Percentiles rank a stretch among this genome's conserved stretches.
Evolutionary conservation across 345 rosid genomes (phyloP).

Genomic region (Lumnitzera littorea): DNA sequence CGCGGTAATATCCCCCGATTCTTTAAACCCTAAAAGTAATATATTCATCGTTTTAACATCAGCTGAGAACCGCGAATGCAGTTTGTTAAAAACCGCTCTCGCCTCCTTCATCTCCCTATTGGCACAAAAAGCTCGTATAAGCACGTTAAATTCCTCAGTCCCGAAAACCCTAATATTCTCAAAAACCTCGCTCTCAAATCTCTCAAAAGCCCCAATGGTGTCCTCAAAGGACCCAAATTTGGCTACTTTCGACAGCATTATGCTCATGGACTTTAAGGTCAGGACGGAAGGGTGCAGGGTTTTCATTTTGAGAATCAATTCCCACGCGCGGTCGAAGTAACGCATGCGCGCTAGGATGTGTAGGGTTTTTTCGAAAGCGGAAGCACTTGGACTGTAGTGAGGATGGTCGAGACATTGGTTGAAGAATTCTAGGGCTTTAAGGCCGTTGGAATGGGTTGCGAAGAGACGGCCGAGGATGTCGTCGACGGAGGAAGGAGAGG

Average conservation of each 20-base stretch:
- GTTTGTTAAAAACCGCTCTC: constrained; percentile 48
- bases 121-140: constrained; percentile 62
- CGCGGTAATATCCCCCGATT: constrained; percentile 63
- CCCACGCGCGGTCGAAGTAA: constrained; percentile 85
- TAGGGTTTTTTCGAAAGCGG: constrained; percentile 76
- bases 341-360: constrained; percentile 81
- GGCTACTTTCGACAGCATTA: constrained; percentile 57
- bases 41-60: constrained; percentile 77
- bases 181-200: constrained; percentile 57
- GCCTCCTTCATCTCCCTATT: constrained; percentile 82
- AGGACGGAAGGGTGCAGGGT: constrained; percentile 38
- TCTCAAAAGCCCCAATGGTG: constrained; percentile 53
- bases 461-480: constrained; percentile 78
- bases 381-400: constrained; percentile 34
- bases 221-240: constrained; percentile 67
- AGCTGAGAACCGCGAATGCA: constrained; percentile 48
- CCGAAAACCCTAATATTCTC: constrained; percentile 36
- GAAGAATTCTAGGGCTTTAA: constrained; percentile 85
- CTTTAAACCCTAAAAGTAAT: constrained; percentile 71
- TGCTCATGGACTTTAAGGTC: constrained; percentile 73
- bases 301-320: constrained; percentile 45
- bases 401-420: constrained; percentile 29
- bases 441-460: constrained; percentile 79
- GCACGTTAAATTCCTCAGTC: constrained; percentile 66
- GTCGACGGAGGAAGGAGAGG: constrained; percentile 38